Evolutionary conservation across 495 filamentous ascomycete species (phyloP).

Genomic region (Penicillium tannophilum): DNA sequence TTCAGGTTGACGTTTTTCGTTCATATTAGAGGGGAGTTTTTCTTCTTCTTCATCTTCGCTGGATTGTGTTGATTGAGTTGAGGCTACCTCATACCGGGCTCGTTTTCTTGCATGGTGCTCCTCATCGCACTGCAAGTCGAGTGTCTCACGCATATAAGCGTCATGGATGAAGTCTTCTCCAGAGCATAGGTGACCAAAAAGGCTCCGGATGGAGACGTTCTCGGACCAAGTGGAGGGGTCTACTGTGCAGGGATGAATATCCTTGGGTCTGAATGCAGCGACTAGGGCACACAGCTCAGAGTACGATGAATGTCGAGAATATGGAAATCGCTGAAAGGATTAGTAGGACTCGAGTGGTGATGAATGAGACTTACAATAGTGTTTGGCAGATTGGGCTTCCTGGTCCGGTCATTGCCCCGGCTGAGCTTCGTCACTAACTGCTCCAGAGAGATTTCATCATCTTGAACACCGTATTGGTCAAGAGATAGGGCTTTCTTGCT

Average conservation of each 20-base stretch:
- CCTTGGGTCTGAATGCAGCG: slow-evolving; percentile 65
- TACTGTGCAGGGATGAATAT: slow-evolving; percentile 85
- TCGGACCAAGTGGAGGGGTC: slow-evolving; percentile 63
- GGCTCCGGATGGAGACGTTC: slow-evolving; percentile 57
- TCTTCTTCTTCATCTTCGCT: slow-evolving; percentile 7
- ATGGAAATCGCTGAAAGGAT: slow-evolving; percentile 64
- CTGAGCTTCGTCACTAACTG: slow-evolving; percentile 43
- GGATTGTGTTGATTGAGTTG: slow-evolving; percentile 25
- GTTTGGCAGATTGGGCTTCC: slow-evolving; percentile 13
- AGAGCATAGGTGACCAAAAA: slow-evolving; percentile 75
- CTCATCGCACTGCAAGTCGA: slow-evolving; percentile 21
- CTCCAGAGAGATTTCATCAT: slow-evolving; percentile 45
- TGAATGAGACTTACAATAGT: slow-evolving; percentile 29
- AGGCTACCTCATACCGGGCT: slow-evolving; percentile 26
- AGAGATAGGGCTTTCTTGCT: slow-evolving; percentile 43
- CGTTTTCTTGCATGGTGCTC: slow-evolving; percentile 30
- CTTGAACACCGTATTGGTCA: slow-evolving; percentile 41
- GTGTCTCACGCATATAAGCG: slow-evolving; percentile 53
- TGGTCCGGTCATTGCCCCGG: slow-evolving; percentile 16
- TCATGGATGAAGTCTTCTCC: slow-evolving; percentile 67
- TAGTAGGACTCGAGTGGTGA: slow-evolving; percentile 7
- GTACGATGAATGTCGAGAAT: slow-evolving; percentile 89
- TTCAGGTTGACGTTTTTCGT: neutral
- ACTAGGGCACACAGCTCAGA: slow-evolving; percentile 75
- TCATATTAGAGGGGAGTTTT: neutral